These are phyloP conservation scores for Melastoma candidum DNA, from an alignment of 441 rosid genomes.

Conservation along the genomic window DNA sequence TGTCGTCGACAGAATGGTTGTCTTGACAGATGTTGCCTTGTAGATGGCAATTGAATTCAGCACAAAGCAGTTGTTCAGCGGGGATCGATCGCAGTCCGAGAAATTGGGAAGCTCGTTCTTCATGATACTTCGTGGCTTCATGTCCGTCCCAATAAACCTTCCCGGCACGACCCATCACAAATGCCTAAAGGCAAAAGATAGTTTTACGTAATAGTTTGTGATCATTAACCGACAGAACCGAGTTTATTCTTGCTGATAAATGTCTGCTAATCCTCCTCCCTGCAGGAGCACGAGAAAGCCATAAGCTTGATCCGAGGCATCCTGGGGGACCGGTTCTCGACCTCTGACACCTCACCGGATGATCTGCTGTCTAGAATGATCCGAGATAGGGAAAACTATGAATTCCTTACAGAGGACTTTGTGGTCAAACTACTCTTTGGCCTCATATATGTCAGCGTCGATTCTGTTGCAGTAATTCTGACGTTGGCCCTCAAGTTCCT, in stretches of 20 bases:
- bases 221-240: not conserved
- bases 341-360: conserved; percentile 4
- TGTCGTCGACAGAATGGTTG: too few relatives aligned
- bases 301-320: conserved; percentile 9
- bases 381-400: conserved; percentile 2
- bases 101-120: conserved; percentile 14
- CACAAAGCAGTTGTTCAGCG: conserved; percentile 17
- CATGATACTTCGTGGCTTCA: conserved; percentile 11
- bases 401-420: conserved; percentile 13
- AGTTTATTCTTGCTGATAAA: not conserved
- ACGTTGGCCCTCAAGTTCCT: conserved; percentile 9
- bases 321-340: conserved; percentile 9
- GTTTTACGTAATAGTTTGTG: not conserved
- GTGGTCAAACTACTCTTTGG: conserved; percentile 11
- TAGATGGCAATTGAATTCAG: conserved; percentile 25
- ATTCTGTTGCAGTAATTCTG: conserved; percentile 13
- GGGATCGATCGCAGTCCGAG: conserved; percentile 9
- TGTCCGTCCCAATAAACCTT: conserved; percentile 22
- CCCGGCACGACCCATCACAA: conserved; percentile 23
- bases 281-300: conserved; percentile 17
- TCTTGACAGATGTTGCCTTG: too few relatives aligned
- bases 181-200: conserved; percentile 10
- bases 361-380: conserved; percentile 19
- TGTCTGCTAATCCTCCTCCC: too few relatives aligned
- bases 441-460: conserved; percentile 15